These are phyloP conservation scores for Lyophyllum atratum DNA, from an alignment of 768 basidiomycete species.

Conservation along the genomic window DNA sequence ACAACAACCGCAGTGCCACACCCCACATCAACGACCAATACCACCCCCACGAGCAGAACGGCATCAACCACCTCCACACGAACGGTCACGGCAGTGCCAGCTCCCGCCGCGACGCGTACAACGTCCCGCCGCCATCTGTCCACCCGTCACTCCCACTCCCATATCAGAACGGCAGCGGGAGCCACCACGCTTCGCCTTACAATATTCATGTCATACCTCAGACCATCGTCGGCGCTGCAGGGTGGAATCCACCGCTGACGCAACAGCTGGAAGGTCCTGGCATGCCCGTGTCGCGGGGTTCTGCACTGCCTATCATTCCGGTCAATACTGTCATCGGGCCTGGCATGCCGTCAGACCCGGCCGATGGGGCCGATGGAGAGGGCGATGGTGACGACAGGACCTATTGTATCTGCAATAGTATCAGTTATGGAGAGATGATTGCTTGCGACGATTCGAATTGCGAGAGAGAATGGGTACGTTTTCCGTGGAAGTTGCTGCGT, in stretches of 20 bases:
- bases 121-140: conserved; percentile 50
- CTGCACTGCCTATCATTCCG: conserved; percentile 32
- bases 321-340: conserved; percentile 30
- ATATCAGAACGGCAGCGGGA: conserved; percentile 36
- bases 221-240: conserved; percentile 32
- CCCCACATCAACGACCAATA: conserved; percentile 35
- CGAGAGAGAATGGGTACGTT: conserved; percentile 87
- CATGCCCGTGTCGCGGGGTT: conserved; percentile 65
- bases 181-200: conserved; percentile 40
- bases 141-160: conserved; percentile 59
- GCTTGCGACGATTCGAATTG: conserved; percentile 85
- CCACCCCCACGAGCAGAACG: conserved; percentile 31
- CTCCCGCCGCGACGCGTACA: conserved; percentile 43
- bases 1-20: conserved; percentile 41
- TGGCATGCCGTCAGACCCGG: conserved; percentile 28
- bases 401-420: conserved; percentile 85
- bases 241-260: conserved; percentile 52
- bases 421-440: conserved; percentile 94
- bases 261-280: conserved; percentile 76
- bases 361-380: conserved; percentile 49
- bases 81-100: conserved; percentile 8
- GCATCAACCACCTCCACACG: conserved; percentile 18
- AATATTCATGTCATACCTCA: conserved; percentile 38
- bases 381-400: conserved; percentile 64
- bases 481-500: conserved; percentile 8